Conservation (phyloP, 73 alveolate genomes). For the Effrenium voratum region DNA sequence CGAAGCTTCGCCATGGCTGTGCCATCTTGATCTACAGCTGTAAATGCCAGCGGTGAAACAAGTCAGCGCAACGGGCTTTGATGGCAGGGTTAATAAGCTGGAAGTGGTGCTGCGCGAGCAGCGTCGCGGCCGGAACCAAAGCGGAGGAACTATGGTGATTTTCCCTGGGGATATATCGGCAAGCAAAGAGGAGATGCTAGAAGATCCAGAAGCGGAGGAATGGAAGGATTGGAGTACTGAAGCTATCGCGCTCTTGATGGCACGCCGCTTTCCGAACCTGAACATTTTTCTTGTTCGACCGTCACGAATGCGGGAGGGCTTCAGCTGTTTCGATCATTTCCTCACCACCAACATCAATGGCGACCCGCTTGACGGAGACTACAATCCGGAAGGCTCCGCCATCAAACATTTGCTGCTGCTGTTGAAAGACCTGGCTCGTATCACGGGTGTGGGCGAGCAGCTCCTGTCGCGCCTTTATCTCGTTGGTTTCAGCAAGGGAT, state of each 20-base stretch:
- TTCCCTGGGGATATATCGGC: conserved; percentile 79
- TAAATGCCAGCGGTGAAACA: conserved; percentile 10
- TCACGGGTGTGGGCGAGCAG: neutral
- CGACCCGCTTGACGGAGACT: conserved; percentile 55
- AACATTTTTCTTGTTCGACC: conserved; percentile 47
- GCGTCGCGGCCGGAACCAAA: neutral
- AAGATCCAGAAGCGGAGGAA: neutral
- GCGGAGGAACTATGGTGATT: conserved; percentile 26
- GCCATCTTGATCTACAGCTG: no score
- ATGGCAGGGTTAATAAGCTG: conserved; percentile 14
- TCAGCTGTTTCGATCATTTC: conserved; percentile 73
- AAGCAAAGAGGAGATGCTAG: conserved; percentile 47
- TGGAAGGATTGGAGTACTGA: conserved; percentile 81
- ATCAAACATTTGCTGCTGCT: conserved; percentile 23
- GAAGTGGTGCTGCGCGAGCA: conserved; percentile 28
- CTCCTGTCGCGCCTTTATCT: neutral
- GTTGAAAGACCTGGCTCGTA: conserved; percentile 9
- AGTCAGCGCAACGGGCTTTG: conserved; percentile 15
- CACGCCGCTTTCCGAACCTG: neutral
- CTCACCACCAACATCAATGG: conserved; percentile 45
- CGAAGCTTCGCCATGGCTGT: no score
- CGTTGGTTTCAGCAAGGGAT: conserved; percentile 77
- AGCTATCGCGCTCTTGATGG: neutral
- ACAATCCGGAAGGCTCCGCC: conserved; percentile 26
- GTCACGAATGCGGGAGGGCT: conserved; percentile 46